Evolutionary conservation across 2,329 filamentous ascomycete genomes (phyloP), one percentile per base, ranked within the genome.

Genomic region (Xylariaceae sp.): DNA sequence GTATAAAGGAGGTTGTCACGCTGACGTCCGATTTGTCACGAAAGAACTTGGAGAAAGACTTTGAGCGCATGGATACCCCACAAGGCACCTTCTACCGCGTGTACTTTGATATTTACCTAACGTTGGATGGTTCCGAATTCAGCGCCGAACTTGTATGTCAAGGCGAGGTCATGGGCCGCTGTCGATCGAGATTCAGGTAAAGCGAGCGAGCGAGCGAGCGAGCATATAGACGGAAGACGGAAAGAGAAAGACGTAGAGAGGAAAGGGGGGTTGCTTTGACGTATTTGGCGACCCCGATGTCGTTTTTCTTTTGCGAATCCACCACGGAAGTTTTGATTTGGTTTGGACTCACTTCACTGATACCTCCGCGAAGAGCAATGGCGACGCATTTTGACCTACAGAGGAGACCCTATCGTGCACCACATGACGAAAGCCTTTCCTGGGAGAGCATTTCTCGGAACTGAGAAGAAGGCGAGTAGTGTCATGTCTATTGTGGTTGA

Each of bases 1-100:
- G 92, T 62, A 97, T 97, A 82, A 97, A 97, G 82, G 94, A 97
- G 74, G 91, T 97, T 51, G 94, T 97, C 59, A 99, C 94, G 1
- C 85, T 99, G 46, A 97, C 94, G 2, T 97, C 93, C 2, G 94
- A 99, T 69, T 80, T 99, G 51, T 97, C 92, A 45, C 88, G 93
- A 64, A 99, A 97, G 81, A 97, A 97, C 70, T 86, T 99, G 12
- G 94, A 99, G 73, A 97, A 97, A 75, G 94, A 99, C 71, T 99
- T 99, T 66, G 94, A 99, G 75, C 86, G 94, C 68, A 97, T 97
- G 94, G 94, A 97, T 70, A 97, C 94, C 1, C 92, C 94, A 6
- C 93, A 99, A 71, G 94, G 94, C 57, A 95, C 90, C 3, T 96
- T 96, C 72, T 96, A 96, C 78, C 86, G 90, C 58, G 84, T 88